Percentiles rank a stretch among this genome's conserved stretches.
phyloP scores from a whole-genome alignment of 2,329 filamentous ascomycete genomes.

The Penicillium italicum region DNA sequence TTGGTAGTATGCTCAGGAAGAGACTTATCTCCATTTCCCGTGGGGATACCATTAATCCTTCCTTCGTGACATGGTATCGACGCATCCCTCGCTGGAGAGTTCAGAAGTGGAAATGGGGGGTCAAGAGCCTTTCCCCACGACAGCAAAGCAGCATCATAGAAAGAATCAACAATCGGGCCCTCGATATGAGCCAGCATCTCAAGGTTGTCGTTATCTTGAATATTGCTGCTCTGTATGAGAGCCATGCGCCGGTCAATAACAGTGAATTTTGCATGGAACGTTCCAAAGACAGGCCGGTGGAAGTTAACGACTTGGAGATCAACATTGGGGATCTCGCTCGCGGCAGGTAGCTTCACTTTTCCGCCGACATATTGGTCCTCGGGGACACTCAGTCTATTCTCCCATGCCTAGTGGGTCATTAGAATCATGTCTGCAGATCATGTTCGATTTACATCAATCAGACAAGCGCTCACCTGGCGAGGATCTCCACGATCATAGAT shows the following conservation, averaged over 20 bases:
- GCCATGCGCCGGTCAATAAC: slow-evolving; percentile 69
- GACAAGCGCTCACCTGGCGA: slow-evolving; percentile 50
- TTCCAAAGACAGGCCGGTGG: slow-evolving; percentile 67
- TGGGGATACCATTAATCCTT: slow-evolving; percentile 3
- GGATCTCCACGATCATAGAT: slow-evolving; percentile 69
- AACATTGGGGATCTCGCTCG: slow-evolving; percentile 65
- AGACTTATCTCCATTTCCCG: slow-evolving; percentile 14
- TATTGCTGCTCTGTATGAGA: slow-evolving; percentile 73
- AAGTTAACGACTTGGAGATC: slow-evolving; percentile 71
- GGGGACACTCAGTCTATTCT: slow-evolving; percentile 61
- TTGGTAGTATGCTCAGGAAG: slow-evolving; percentile 57
- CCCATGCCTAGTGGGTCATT: slow-evolving; percentile 42
- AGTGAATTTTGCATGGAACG: slow-evolving; percentile 75
- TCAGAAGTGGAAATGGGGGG: slow-evolving; percentile 56
- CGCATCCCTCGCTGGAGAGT: slow-evolving; percentile 46
- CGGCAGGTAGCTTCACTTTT: slow-evolving; percentile 58
- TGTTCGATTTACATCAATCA: not conserved
- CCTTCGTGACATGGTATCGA: slow-evolving; percentile 23
- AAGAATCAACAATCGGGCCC: slow-evolving; percentile 69
- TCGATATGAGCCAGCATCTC: slow-evolving; percentile 78
- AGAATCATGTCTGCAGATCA: not conserved
- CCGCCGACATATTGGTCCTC: slow-evolving; percentile 57
- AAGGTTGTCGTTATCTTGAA: slow-evolving; percentile 70
- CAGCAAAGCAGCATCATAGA: slow-evolving; percentile 71
- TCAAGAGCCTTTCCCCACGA: slow-evolving; percentile 65